Evolutionary conservation across 495 filamentous ascomycete species (phyloP).

Genomic region (Tuber calosporum): DNA sequence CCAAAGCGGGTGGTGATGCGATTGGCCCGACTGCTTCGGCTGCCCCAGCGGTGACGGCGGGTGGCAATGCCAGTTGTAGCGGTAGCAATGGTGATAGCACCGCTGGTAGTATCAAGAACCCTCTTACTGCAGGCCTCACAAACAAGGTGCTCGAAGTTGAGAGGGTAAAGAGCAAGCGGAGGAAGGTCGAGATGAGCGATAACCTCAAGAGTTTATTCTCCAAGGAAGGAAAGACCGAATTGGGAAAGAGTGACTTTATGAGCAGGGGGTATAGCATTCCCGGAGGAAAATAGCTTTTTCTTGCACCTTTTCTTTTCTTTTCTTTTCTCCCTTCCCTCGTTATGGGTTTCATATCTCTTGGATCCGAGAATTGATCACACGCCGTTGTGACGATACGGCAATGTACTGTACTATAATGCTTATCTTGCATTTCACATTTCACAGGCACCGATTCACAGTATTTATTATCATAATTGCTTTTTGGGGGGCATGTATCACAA

Average conservation of each 20-base stretch:
- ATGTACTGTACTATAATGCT: neutral
- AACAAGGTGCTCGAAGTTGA: conserved; percentile 80
- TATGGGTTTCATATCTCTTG: neutral
- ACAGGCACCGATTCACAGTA: neutral
- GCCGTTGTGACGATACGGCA: neutral
- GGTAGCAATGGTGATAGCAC: neutral
- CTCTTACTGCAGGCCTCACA: conserved; percentile 74
- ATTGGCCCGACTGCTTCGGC: neutral
- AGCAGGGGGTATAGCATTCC: conserved; percentile 65
- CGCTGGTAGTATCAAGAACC: conserved; percentile 65
- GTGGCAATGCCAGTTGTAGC: conserved; percentile 9
- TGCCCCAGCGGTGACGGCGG: neutral
- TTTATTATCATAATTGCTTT: neutral
- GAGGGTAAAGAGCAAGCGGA: conserved; percentile 68
- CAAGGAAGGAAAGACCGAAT: conserved; percentile 33
- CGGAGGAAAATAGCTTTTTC: conserved; percentile 9
- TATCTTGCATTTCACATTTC: neutral
- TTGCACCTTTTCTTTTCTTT: neutral
- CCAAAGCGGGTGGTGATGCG: conserved; percentile 2
- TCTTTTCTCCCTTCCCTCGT: neutral
- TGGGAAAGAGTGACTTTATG: conserved; percentile 65
- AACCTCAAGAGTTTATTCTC: conserved; percentile 63
- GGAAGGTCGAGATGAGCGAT: conserved; percentile 63
- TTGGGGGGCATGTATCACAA: neutral
- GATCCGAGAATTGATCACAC: neutral